Evolutionary conservation across 352 stramenopile species (phyloP).

Genomic region (Phytophthora fragariae): DNA sequence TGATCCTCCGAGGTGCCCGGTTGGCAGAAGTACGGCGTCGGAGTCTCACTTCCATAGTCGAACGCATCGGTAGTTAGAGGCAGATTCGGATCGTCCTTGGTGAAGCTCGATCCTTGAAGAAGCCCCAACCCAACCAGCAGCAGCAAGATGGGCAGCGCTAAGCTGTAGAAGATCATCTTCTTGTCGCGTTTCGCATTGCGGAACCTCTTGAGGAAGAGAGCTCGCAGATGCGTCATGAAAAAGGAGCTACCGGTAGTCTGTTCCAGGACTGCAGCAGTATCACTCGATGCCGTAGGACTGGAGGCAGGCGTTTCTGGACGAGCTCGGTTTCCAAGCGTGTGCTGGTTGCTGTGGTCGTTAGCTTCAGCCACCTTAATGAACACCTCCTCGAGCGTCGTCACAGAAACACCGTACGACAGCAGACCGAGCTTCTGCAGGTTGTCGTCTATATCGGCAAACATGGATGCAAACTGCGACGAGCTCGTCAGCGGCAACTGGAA

Average conservation of each 20-base stretch:
- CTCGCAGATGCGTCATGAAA: constrained; percentile 53
- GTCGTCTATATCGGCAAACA: constrained; percentile 72
- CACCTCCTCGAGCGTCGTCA: constrained; percentile 87
- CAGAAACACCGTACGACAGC: constrained; percentile 76
- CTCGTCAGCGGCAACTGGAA: constrained; percentile 71
- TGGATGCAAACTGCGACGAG: constrained; percentile 54
- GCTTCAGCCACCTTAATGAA: constrained; percentile 79
- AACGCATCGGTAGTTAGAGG: constrained; percentile 39
- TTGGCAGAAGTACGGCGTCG: constrained; percentile 59
- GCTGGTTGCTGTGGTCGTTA: constrained; percentile 47
- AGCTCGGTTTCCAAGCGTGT: constrained; percentile 45
- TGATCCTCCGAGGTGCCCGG: constrained; percentile 28
- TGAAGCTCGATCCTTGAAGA: constrained; percentile 47
- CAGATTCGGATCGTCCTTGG: constrained; percentile 53
- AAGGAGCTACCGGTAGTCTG: constrained; percentile 24
- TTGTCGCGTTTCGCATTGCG: constrained; percentile 67
- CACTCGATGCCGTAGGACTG: constrained; percentile 22
- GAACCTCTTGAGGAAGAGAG: constrained; percentile 69
- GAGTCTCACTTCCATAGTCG: constrained; percentile 37
- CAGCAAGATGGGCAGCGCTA: constrained; percentile 60
- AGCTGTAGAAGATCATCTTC: constrained; percentile 67
- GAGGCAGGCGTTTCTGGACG: constrained; percentile 7
- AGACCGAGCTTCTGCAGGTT: constrained; percentile 47
- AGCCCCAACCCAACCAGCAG: constrained; percentile 61
- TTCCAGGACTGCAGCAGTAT: constrained; percentile 8